Percentiles rank a stretch among this genome's conserved stretches.
phyloP scores from a whole-genome alignment of 1,284 basidiomycete genomes.

The Fomitopsis pinicola region DNA sequence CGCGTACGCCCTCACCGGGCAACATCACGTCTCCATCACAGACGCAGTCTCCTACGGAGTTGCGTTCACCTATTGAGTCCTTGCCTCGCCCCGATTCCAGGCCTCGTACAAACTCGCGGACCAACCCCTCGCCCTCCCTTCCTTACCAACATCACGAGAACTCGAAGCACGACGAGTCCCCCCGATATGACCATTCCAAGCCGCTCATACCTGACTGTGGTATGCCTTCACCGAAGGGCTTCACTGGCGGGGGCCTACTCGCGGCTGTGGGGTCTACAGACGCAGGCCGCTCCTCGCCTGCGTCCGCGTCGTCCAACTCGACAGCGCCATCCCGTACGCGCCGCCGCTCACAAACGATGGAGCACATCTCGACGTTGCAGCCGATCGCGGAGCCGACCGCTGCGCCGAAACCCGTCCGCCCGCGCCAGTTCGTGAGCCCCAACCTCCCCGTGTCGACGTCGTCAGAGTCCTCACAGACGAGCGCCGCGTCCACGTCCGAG shows the following conservation, averaged over 20 bases:
- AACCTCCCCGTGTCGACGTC: constrained; percentile 1
- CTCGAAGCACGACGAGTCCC: too few relatives aligned
- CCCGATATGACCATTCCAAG: too few relatives aligned
- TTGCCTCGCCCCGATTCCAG: neutral
- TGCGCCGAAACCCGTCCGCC: constrained; percentile 3
- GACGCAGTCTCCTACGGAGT: neutral
- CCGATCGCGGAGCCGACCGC: neutral
- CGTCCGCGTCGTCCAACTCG: constrained; percentile 6
- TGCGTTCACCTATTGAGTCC: neutral
- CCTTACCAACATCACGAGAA: neutral
- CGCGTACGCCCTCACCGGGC: neutral
- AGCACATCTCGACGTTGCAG: neutral
- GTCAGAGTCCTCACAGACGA: constrained; percentile 1
- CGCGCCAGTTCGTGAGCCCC: neutral
- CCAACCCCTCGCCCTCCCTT: neutral
- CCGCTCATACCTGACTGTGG: constrained; percentile 19
- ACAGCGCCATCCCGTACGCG: neutral
- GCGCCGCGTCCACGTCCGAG: neutral
- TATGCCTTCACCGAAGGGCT: constrained; percentile 14
- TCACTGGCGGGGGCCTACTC: constrained; percentile 27
- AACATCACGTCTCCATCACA: neutral
- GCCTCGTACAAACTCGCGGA: neutral
- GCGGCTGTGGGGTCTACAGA: constrained; percentile 12
- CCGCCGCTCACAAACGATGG: constrained; percentile 1
- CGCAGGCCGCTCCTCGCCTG: neutral